Conservation (phyloP, 192 early-diverging fungal species). For the Coemansia brasiliensis region DNA sequence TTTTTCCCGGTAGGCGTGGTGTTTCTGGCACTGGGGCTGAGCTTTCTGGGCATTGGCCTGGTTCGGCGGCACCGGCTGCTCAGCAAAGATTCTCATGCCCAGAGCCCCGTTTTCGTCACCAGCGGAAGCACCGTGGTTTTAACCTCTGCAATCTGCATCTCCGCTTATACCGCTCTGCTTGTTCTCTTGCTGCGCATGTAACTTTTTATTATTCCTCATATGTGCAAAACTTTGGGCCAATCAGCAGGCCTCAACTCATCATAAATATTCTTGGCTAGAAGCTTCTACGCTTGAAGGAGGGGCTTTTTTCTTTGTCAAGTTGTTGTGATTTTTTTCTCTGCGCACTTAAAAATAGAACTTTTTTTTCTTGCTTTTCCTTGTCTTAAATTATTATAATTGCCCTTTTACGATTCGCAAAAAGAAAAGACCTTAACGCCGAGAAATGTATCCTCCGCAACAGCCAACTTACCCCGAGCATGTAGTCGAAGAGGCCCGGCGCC, state of each 20-base stretch:
- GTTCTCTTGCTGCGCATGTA: conserved; percentile 40
- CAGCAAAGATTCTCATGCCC: conserved; percentile 31
- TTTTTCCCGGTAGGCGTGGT: conserved; percentile 52
- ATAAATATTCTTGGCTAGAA: not conserved
- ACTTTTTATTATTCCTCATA: too few relatives aligned
- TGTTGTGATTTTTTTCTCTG: not conserved
- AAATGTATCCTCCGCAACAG: conserved; percentile 30
- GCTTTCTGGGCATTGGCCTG: conserved; percentile 49
- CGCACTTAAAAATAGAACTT: not conserved
- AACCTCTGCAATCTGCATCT: conserved; percentile 38
- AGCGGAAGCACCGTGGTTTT: conserved; percentile 37
- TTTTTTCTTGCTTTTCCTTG: not conserved
- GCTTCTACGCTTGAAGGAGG: not conserved
- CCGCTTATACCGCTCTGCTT: conserved; percentile 39
- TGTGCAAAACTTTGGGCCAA: not conserved
- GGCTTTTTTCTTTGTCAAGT: not conserved
- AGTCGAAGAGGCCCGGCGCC: conserved; percentile 31
- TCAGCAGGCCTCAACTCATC: not conserved
- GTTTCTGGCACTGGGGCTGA: conserved; percentile 47
- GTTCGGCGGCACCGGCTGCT: conserved; percentile 31
- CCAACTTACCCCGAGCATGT: conserved; percentile 14
- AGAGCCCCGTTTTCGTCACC: conserved; percentile 36
- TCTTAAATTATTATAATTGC: too few relatives aligned
- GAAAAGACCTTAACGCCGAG: too few relatives aligned
- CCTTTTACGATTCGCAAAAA: too few relatives aligned